Percentiles rank a stretch among this genome's conserved stretches.
These are phyloP conservation scores for Puccinia novopanici DNA, from an alignment of 1,284 basidiomycete genomes.

Conservation along the genomic window DNA sequence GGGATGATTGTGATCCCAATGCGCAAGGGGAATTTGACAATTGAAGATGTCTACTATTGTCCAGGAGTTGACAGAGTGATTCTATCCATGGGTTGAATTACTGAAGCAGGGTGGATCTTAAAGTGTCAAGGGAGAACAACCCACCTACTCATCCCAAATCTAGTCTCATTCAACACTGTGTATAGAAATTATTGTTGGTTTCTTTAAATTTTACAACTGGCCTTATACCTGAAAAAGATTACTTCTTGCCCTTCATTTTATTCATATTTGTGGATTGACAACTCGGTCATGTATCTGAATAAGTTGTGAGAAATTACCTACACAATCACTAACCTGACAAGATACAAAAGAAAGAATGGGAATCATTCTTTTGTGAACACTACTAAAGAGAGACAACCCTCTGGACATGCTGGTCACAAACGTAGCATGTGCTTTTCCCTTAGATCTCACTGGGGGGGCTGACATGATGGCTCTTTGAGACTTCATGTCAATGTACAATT, in stretches of 20 bases:
- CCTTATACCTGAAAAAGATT: neutral
- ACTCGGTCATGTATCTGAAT: slow-evolving; percentile 4
- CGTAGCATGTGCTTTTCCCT: neutral
- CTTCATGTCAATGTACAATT: neutral
- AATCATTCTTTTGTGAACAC: slow-evolving; percentile 8
- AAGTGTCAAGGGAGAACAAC: neutral
- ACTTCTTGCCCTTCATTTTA: neutral
- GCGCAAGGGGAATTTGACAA: neutral
- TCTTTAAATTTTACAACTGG: neutral
- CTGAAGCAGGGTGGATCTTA: neutral
- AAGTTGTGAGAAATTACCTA: neutral
- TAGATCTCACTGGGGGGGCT: neutral
- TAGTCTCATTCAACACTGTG: neutral
- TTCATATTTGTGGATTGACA: neutral
- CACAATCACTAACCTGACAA: neutral
- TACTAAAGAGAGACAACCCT: neutral
- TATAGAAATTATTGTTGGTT: neutral
- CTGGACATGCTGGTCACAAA: neutral
- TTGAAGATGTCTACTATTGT: neutral
- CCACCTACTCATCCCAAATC: neutral
- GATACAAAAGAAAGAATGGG: neutral
- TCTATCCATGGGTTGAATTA: neutral
- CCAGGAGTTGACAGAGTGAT: no score
- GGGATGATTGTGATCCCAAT: no score
- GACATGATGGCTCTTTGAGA: neutral